Conservation (phyloP, 1,139 yeast species). For the Kurtzmaniella quercitrusa region DNA sequence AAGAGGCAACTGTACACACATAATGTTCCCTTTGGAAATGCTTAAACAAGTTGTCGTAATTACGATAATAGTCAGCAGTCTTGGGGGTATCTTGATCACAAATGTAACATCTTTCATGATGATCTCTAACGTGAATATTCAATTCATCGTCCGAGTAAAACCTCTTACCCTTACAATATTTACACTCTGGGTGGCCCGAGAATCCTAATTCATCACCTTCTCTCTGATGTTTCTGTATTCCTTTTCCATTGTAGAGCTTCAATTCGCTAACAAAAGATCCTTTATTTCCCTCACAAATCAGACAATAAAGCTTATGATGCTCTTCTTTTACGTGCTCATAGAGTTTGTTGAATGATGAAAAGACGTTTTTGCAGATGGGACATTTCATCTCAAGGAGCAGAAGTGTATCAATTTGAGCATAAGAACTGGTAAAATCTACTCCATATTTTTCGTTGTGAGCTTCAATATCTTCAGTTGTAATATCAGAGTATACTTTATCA, state of each 20-base stretch:
- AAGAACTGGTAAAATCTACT: conserved; percentile 47
- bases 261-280: conserved; percentile 76
- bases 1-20: conserved; percentile 74
- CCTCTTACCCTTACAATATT: conserved; percentile 67
- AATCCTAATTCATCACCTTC: conserved; percentile 72
- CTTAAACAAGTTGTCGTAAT: conserved; percentile 66
- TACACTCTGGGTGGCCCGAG: conserved; percentile 86
- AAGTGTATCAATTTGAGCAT: conserved; percentile 41
- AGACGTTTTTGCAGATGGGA: conserved; percentile 44
- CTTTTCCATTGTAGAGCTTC: conserved; percentile 55
- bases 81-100: conserved; percentile 71
- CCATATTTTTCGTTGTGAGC: conserved; percentile 41
- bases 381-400: conserved; percentile 57
- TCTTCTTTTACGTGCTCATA: conserved; percentile 58
- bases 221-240: conserved; percentile 64
- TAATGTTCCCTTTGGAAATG: conserved; percentile 77
- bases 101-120: conserved; percentile 85
- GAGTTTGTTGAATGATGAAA: conserved; percentile 50
- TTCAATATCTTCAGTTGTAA: conserved; percentile 25
- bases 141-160: conserved; percentile 90
- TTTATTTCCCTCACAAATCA: conserved; percentile 70
- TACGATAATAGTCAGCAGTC: conserved; percentile 71
- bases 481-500: conserved; percentile 36
- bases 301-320: conserved; percentile 66
- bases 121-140: conserved; percentile 73